Conservation (phyloP, 331 rosid species). For the Acacia pycnantha region DNA sequence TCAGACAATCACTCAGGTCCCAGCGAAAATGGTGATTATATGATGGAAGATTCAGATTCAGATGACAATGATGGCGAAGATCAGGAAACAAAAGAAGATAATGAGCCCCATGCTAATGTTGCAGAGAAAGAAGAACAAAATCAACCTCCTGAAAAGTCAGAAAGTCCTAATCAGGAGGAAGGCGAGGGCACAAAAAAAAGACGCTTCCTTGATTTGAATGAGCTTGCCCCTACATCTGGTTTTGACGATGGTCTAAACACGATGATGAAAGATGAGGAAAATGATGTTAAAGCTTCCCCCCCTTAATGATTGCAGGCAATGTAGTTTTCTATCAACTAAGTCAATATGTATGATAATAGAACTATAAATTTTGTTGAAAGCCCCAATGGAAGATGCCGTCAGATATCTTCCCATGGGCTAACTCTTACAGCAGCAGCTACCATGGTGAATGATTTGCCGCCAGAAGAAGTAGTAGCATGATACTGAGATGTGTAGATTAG, state of each 20-base stretch:
- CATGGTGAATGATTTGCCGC: constrained; percentile 59
- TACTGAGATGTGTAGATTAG: constrained; percentile 86
- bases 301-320: constrained; percentile 28
- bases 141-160: constrained; percentile 59
- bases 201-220: constrained; percentile 88
- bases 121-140: constrained; percentile 46
- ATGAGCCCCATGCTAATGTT: constrained; percentile 42
- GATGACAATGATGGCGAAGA: constrained; percentile 51
- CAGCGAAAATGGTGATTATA: constrained; percentile 68
- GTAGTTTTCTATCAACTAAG: constrained; percentile 45
- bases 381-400: constrained; percentile 52
- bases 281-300: constrained; percentile 49
- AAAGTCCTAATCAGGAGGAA: constrained; percentile 65
- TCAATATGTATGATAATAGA: constrained; percentile 67
- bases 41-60: constrained; percentile 66
- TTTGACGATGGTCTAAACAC: constrained; percentile 73
- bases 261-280: constrained; percentile 60
- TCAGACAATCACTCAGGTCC: constrained; percentile 55
- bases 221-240: constrained; percentile 90
- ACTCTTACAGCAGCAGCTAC: constrained; percentile 42
- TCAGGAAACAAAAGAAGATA: constrained; percentile 53
- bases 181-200: constrained; percentile 60
- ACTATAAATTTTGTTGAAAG: constrained; percentile 73
- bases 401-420: constrained; percentile 62
- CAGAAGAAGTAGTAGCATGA: constrained; percentile 57